phyloP scores from a whole-genome alignment of 2,329 filamentous ascomycete species.

The Fonsecaea monophora region DNA sequence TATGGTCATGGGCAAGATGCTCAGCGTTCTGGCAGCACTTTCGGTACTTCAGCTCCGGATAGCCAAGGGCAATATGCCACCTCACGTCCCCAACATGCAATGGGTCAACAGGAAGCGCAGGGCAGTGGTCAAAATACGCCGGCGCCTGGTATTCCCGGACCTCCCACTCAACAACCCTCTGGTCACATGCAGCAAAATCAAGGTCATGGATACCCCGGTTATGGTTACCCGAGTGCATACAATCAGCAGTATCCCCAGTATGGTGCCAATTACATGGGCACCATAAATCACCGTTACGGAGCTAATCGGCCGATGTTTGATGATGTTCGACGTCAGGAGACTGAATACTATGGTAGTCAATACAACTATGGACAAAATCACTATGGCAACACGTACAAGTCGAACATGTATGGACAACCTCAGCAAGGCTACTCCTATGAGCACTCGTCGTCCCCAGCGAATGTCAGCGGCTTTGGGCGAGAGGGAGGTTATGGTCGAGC shows the following conservation, averaged over 20 bases:
- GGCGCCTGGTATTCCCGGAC: slow-evolving; percentile 71
- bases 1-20: slow-evolving; percentile 76
- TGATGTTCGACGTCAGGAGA: slow-evolving; percentile 57
- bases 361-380: slow-evolving; percentile 60
- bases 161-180: slow-evolving; percentile 47
- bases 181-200: slow-evolving; percentile 58
- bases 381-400: slow-evolving; percentile 60
- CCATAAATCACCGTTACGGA: slow-evolving; percentile 53
- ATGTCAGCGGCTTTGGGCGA: slow-evolving; percentile 58
- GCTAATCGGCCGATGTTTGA: slow-evolving; percentile 58
- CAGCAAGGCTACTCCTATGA: slow-evolving; percentile 69
- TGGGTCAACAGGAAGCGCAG: slow-evolving; percentile 72
- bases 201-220: slow-evolving; percentile 61
- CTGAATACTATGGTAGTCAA: slow-evolving; percentile 56
- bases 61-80: slow-evolving; percentile 65
- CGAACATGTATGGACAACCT: slow-evolving; percentile 68
- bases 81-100: slow-evolving; percentile 74
- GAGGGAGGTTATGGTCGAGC: slow-evolving; percentile 67
- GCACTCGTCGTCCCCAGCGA: slow-evolving; percentile 69
- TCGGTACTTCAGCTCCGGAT: slow-evolving; percentile 66
- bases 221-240: slow-evolving; percentile 59
- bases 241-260: slow-evolving; percentile 60
- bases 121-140: slow-evolving; percentile 91
- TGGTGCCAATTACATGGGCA: slow-evolving; percentile 64
- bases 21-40: slow-evolving; percentile 79